Evolutionary conservation across 306 rosid genomes (phyloP).

Genomic region (Mucuna pruriens): DNA sequence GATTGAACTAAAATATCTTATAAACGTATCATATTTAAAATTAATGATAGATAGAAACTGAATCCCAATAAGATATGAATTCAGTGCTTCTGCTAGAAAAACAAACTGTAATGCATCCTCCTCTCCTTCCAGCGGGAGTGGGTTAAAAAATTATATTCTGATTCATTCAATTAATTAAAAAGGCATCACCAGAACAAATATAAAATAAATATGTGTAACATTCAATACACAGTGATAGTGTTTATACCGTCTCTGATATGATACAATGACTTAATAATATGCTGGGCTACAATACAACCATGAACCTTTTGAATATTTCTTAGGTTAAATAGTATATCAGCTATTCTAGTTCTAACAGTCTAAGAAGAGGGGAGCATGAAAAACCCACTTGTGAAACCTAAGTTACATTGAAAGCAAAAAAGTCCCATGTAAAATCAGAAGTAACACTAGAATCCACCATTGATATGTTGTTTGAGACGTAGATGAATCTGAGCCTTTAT

Average conservation of each 20-base stretch:
- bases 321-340: constrained; percentile 43
- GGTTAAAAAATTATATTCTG: not conserved
- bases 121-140: not conserved
- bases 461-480: constrained; percentile 38
- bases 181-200: not conserved
- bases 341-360: constrained; percentile 41
- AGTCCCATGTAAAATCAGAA: constrained; percentile 48
- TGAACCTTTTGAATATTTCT: constrained; percentile 48
- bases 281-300: constrained; percentile 41
- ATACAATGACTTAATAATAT: constrained; percentile 44
- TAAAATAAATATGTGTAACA: constrained; percentile 36
- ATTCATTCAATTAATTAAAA: constrained; percentile 20
- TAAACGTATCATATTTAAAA: not conserved
- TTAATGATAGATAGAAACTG: not conserved
- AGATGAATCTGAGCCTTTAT: constrained; percentile 54
- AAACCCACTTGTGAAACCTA: constrained; percentile 59
- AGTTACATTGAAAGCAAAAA: constrained; percentile 47
- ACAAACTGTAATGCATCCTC: not conserved
- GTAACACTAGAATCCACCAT: constrained; percentile 44
- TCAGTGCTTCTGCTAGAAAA: constrained; percentile 6
- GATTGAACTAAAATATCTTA: not conserved
- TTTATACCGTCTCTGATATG: constrained; percentile 38
- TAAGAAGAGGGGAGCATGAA: constrained; percentile 57
- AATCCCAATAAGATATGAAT: constrained; percentile 13
- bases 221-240: constrained; percentile 31